Base-by-base conservation (phyloP, 176 grass and related monocot genomes). In the Microstegium vimineum region DNA sequence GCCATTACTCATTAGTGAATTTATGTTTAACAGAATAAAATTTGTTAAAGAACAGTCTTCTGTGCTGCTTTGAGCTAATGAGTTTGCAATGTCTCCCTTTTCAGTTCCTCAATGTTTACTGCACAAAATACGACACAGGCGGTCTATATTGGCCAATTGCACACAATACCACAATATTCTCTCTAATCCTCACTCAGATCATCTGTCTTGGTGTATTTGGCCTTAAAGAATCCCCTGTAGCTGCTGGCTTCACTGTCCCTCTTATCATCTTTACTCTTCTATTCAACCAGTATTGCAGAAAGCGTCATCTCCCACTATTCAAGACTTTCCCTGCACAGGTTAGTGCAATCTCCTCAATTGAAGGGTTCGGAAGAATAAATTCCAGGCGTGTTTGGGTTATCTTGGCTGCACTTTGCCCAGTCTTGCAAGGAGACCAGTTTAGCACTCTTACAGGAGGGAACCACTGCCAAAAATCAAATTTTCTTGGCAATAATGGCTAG, bases 141-240 rank as follows among this genome's bases (percentile, higher is more conserved):
- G 94, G 92, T 42, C 72, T 86, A 54, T 92, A 94, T 90, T 97
- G 95, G 95, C 92, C 95, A 16, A 88, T 91, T 52, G 90, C 92
- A 1, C 91, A 98, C 76, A 95, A 89, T 82, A 91, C 95, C 42
- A 95, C 95, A 62, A 88, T 98, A 52, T 95, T 98, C 84, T 98
- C 92, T 54, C 57, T 98, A 4, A 76, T 98, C 78, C 82, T 98
- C 43, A 91, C 95, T 42, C 95, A 98, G 82, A 87, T 98, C 66
- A 95, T 98, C 56, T 92, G 87, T 78, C 86, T 98, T 84, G 90
- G 88, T 86, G 90, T 95, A 32, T 98, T 98, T 85, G 78, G 84
- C 25, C 78, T 98, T 4, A 98, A 93, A 75, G 12, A 91, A 83
- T 98, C 95, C 37, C 82, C 95, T n/a, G 90, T 95, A 47, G 81